Base-by-base conservation (phyloP, 306 rosid species). In the Casuarina glauca region DNA sequence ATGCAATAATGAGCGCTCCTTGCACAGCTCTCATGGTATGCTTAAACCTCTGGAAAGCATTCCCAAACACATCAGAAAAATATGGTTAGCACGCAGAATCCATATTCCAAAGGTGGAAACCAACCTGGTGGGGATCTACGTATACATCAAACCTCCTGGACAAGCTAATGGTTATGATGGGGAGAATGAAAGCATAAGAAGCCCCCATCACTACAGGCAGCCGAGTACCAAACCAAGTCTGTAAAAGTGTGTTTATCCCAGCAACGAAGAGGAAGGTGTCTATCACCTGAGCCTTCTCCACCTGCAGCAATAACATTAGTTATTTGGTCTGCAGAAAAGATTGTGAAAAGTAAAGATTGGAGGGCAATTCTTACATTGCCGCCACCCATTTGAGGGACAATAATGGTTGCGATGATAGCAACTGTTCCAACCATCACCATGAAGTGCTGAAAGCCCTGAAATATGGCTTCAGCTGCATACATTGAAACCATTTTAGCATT, bases 371-470 rank as follows among this genome's bases (percentile, higher is more conserved):
- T 88, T 87, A 95, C 98, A 78, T 93, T 73, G 74, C 97, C 97
- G 78, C 99, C 99, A 75, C 99, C 99, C 89, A 95, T 92, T 63
- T 88, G 58, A 62, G 97, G 91, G 61, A 84, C 94, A 50, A 95
- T 79, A 19, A 85, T 12, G 44, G 92, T 86, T 55, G 97, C 85
- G 69, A 93, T 55, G 72, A 89, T 69, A 72, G 91, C 93, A 16
- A 87, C 86, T 49, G 91, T 86, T 41, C 98, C 97, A 17, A 95
- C 86, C 95, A 90, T 87, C 42, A 91, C 93, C 57, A 95, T 32
- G 58, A 78, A 95, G 74, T 95, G 92, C 74, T 92, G 98, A 81
- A 92, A 95, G 41, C 93, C 98, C 79, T 15, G 26, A 53, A 53
- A 89, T 85, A 93, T 81, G 58, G 83, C 93, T 82, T 89, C 96